Percentiles rank a stretch among this genome's conserved stretches.
phyloP scores from a whole-genome alignment of 2,329 filamentous ascomycete genomes.

The Botrytis aclada region DNA sequence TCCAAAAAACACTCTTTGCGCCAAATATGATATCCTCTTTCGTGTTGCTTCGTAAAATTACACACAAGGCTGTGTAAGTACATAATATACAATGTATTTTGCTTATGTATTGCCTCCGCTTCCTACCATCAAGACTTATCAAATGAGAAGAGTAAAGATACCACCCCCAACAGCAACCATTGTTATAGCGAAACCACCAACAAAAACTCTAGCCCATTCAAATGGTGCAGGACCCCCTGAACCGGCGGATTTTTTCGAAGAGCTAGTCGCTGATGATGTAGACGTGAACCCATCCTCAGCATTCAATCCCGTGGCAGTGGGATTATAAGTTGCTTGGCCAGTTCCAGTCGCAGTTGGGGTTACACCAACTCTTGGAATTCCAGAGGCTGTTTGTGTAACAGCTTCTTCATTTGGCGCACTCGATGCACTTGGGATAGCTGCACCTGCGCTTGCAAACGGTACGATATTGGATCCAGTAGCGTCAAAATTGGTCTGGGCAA shows the following conservation, averaged over 20 bases:
- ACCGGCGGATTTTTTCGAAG: constrained; percentile 31
- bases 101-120: constrained; percentile 1
- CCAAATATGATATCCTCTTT: neutral
- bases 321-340: constrained; percentile 30
- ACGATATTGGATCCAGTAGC: constrained; percentile 38
- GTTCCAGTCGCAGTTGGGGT: constrained; percentile 23
- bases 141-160: constrained; percentile 25
- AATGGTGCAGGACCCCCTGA: constrained; percentile 30
- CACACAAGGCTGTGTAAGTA: neutral
- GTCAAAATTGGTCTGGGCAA: constrained; percentile 50
- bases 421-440: constrained; percentile 33
- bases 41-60: neutral
- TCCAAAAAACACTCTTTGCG: neutral
- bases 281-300: constrained; percentile 34
- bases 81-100: constrained; percentile 7
- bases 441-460: constrained; percentile 32
- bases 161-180: constrained; percentile 33
- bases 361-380: constrained; percentile 27
- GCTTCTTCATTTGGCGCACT: constrained; percentile 27
- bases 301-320: constrained; percentile 31
- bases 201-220: constrained; percentile 30
- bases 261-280: constrained; percentile 17
- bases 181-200: constrained; percentile 26
- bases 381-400: constrained; percentile 35
- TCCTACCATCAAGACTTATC: neutral